Conservation (phyloP, 768 basidiomycete species). For the Rhizopogon salebrosus region DNA sequence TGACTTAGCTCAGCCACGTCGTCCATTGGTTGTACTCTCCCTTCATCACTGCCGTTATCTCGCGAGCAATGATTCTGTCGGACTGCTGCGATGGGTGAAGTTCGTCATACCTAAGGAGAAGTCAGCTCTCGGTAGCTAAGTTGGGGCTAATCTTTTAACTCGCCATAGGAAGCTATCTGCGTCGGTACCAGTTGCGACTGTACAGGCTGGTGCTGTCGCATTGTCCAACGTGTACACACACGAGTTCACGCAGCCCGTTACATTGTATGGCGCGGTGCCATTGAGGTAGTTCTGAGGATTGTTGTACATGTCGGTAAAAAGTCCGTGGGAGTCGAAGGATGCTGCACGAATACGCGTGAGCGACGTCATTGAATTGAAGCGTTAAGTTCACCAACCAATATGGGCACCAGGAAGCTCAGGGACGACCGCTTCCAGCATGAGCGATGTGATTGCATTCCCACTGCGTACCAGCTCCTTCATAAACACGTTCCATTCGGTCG, state of each 20-base stretch:
- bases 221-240: constrained; percentile 35
- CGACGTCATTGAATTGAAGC: background rate
- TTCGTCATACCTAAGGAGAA: constrained; percentile 34
- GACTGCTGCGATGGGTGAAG: constrained; percentile 59
- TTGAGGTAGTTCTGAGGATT: constrained; percentile 52
- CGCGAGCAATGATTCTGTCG: constrained; percentile 46
- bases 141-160: constrained; percentile 7
- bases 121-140: background rate
- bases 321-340: constrained; percentile 54
- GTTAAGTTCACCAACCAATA: constrained; percentile 38
- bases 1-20: constrained; percentile 42
- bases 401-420: constrained; percentile 48
- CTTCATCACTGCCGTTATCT: constrained; percentile 43
- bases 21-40: constrained; percentile 41
- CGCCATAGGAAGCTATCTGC: constrained; percentile 60
- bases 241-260: constrained; percentile 45
- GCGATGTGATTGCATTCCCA: constrained; percentile 46
- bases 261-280: constrained; percentile 57
- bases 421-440: constrained; percentile 46
- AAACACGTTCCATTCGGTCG: constrained; percentile 51
- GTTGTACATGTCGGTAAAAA: constrained; percentile 55
- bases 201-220: constrained; percentile 28
- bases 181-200: constrained; percentile 30
- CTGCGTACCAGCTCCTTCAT: constrained; percentile 49
- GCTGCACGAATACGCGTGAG: constrained; percentile 27